phyloP scores from a whole-genome alignment of 2,329 filamentous ascomycete genomes.

The Juglanconis juglandina region DNA sequence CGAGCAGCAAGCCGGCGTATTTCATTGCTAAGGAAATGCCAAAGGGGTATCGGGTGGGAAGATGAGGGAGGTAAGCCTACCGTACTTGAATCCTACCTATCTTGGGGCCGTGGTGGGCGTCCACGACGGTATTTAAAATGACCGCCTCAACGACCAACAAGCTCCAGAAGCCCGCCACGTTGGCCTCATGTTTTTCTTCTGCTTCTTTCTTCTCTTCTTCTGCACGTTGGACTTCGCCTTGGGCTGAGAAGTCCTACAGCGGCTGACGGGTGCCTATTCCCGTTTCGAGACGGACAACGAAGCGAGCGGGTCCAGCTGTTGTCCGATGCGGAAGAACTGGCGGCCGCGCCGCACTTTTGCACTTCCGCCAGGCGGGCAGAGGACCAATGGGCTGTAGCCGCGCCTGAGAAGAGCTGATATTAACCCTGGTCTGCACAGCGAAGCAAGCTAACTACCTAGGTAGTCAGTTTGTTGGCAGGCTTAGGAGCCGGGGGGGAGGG shows the following conservation, averaged over 20 bases:
- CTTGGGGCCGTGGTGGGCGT: neutral
- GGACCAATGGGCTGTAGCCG: neutral
- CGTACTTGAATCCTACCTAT: neutral
- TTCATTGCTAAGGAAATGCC: neutral
- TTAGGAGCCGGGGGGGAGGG: too few relatives aligned
- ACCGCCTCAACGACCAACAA: neutral
- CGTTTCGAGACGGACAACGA: neutral
- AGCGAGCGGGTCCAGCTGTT: neutral
- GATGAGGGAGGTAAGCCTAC: neutral
- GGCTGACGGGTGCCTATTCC: neutral
- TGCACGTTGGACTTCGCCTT: neutral
- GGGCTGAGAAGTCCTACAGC: neutral
- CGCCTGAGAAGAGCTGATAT: neutral
- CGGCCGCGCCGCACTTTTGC: neutral
- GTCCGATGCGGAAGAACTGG: neutral
- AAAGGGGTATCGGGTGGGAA: neutral
- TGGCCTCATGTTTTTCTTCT: neutral
- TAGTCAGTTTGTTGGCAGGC: too few relatives aligned
- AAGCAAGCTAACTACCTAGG: neutral
- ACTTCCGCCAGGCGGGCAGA: neutral
- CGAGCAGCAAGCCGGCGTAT: neutral
- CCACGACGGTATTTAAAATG: neutral
- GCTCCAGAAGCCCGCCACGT: neutral
- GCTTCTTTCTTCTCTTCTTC: too few relatives aligned
- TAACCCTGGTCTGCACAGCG: neutral